These are phyloP conservation scores for Botrytis sinoallii DNA, from an alignment of 2,329 filamentous ascomycete genomes.

Conservation along the genomic window DNA sequence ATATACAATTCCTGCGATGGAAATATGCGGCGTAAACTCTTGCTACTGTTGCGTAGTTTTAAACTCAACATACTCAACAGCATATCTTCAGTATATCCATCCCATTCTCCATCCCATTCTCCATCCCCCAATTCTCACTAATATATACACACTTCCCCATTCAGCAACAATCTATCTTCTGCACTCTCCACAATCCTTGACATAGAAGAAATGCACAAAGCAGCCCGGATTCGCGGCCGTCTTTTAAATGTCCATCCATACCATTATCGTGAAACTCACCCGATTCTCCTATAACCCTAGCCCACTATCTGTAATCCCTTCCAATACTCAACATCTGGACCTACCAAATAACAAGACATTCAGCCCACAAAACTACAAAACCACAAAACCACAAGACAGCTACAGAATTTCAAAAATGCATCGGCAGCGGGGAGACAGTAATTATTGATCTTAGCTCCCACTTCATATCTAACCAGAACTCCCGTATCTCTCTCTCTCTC, in stretches of 20 bases:
- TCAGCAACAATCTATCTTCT: not conserved
- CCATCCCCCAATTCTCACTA: not conserved
- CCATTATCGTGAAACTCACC: not conserved
- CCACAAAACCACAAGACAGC: not conserved
- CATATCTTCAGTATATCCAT: too few species aligned
- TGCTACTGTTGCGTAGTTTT: not conserved
- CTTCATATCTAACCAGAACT: not conserved
- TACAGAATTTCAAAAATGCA: not conserved
- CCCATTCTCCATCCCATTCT: too few species aligned
- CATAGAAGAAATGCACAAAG: not conserved
- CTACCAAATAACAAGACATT: not conserved
- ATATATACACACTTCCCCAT: not conserved
- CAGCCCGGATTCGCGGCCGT: not conserved
- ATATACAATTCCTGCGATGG: not conserved
- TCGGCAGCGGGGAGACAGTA: not conserved
- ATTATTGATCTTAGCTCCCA: not conserved
- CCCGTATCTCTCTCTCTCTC: not conserved
- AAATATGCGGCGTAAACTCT: too few species aligned
- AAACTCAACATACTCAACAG: not conserved
- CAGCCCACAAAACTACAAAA: not conserved
- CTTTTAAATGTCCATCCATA: not conserved
- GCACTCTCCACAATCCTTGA: not conserved
- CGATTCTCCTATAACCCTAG: too few species aligned
- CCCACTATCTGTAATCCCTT: not conserved
- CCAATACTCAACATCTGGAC: not conserved